Base-by-base conservation (phyloP, 352 stramenopile species). In the Pythium sp. region DNA sequence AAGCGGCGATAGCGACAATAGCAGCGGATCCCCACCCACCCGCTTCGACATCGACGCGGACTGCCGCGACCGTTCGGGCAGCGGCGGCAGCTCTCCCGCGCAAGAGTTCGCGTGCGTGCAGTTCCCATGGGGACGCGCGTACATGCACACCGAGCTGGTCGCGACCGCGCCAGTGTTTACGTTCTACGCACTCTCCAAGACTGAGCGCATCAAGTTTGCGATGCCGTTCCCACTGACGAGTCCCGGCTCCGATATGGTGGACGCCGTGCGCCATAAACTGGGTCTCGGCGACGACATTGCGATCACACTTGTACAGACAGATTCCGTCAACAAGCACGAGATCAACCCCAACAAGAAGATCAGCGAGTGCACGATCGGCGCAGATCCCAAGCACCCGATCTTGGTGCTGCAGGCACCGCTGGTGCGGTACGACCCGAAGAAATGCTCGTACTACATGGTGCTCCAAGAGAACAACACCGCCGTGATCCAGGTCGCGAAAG, bases 121-220 rank as follows among this genome's bases (percentile, higher is more conserved):
- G 58, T 94, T 94, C 54, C 81, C 86, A 2, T 94, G 86, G 86
- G 86, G 86, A n/a, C 74, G 80, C 41, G 84, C 83, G 47, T 91
- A 90, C 58, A 75, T 94, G 20, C 74, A 88, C 60, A 67, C 77
- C 22, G 78, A 89, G 32, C 64, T 90, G 30, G 79, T 92, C 47
- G 82, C 80, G 5, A 61, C 78, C 15, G 72, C 78, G 32, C 86
- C 84, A 1, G 74, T 89, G 54, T 94, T 94, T 58, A 94, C 82
- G 9, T 91, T 94, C 72, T 94, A 92, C 72, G 86, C 86, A 41
- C 67, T 94, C 20, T 71, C 77, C 15, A 78, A 86, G 59, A 77
- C 57, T 43, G 77, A 89, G 62, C 86, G 81, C 55, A 43, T 91
- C 46, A 94, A 92, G 68, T 94, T 94, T 64, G 68, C 79, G 46